Percentiles rank a stretch among this genome's conserved stretches.
These are phyloP conservation scores for Trametes coccinea DNA, from an alignment of 768 basidiomycete genomes.

Conservation along the genomic window DNA sequence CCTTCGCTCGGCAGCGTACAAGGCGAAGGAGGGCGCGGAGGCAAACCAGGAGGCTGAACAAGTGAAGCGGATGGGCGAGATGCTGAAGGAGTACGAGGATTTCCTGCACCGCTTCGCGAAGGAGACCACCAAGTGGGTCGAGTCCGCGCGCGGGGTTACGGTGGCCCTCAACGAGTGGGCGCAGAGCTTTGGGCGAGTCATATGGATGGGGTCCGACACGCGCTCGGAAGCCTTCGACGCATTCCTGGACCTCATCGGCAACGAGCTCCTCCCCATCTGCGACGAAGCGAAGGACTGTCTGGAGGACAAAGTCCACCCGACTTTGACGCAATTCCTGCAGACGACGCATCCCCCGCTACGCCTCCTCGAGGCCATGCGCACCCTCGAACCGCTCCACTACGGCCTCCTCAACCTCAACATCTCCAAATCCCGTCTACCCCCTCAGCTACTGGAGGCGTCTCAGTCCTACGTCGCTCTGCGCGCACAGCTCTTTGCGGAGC, in stretches of 20 bases:
- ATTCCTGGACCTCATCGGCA: conserved; percentile 21
- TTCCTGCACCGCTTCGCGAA: conserved; percentile 65
- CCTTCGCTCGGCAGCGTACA: conserved; percentile 36
- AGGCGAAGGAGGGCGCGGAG: conserved; percentile 38
- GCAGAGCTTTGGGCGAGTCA: conserved; percentile 62
- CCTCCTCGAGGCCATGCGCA: conserved; percentile 69
- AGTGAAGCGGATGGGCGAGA: conserved; percentile 55
- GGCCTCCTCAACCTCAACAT: conserved; percentile 68
- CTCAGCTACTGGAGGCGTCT: conserved; percentile 69
- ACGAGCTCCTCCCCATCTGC: conserved; percentile 43
- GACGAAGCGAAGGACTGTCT: conserved; percentile 41
- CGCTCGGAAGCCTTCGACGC: conserved; percentile 68
- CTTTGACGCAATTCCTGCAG: conserved; percentile 57
- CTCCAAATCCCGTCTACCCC: conserved; percentile 64
- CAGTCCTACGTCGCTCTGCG: conserved; percentile 77
- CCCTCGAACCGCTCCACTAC: conserved; percentile 69
- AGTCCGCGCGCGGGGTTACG: conserved; percentile 50
- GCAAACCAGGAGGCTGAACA: conserved; percentile 46
- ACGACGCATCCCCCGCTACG: conserved; percentile 64
- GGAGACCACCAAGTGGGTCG: conserved; percentile 64
- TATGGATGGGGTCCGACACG: conserved; percentile 34
- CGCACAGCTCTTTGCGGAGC: conserved; percentile 67
- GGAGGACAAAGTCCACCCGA: conserved; percentile 52
- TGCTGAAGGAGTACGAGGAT: conserved; percentile 55
- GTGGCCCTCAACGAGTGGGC: conserved; percentile 61